A percentile compares a stretch with the other conserved stretches of the same genome.
phyloP scores from a whole-genome alignment of 2,329 filamentous ascomycete genomes.

The Epichloe amarillans region DNA sequence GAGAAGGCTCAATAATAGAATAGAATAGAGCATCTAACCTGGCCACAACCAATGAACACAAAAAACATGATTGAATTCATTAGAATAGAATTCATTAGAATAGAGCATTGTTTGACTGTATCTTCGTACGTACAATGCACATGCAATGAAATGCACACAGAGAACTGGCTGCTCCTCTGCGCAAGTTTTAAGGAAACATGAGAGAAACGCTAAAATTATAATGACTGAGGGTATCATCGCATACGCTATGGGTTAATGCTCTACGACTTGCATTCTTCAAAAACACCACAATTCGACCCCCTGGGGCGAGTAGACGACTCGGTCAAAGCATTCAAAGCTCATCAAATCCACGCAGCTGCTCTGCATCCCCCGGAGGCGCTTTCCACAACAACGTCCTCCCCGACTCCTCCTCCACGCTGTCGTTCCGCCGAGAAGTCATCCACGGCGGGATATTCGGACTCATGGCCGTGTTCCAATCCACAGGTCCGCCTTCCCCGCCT shows the following conservation, averaged over 20 bases:
- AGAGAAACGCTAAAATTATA: background rate
- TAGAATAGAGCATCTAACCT: no score
- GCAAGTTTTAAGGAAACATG: background rate
- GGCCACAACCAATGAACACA: no score
- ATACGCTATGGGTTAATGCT: background rate
- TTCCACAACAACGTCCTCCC: conserved; percentile 15
- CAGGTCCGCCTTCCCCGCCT: background rate
- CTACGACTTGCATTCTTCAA: background rate
- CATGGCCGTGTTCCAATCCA: conserved; percentile 2
- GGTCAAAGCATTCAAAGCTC: conserved; percentile 25
- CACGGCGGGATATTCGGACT: conserved; percentile 5
- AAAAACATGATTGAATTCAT: no score
- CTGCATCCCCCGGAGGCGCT: conserved; percentile 17
- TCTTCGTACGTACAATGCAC: no score
- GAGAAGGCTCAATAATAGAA: no score
- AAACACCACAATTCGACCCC: background rate
- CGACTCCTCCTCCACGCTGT: conserved; percentile 9
- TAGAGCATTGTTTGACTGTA: no score
- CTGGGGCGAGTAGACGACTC: background rate
- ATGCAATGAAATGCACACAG: no score
- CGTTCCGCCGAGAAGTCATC: conserved; percentile 8
- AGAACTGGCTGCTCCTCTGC: background rate
- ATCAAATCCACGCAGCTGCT: conserved; percentile 30
- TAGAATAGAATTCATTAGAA: no score
- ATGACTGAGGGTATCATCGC: background rate